phyloP scores from a whole-genome alignment of 176 grass and related monocot genomes.

The Juncus effusus region DNA sequence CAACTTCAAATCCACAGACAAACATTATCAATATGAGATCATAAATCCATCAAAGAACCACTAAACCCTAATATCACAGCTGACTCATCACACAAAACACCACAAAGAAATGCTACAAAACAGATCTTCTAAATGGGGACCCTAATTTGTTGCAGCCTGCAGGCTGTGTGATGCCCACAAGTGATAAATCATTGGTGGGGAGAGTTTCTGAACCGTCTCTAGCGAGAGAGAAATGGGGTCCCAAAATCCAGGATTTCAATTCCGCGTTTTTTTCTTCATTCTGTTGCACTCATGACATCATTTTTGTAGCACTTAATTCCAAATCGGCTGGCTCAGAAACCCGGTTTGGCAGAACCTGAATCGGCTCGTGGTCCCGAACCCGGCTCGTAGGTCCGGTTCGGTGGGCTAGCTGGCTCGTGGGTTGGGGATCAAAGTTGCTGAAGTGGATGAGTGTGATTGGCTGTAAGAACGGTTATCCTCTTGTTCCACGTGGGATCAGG shows the following conservation, averaged over 20 bases:
- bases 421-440: constrained; percentile 16
- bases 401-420: constrained; percentile 16
- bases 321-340: neutral
- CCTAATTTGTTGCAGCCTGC: neutral
- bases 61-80: too few relatives aligned
- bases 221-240: neutral
- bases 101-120: neutral
- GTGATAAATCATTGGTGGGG: constrained; percentile 18
- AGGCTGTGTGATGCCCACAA: neutral
- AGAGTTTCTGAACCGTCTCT: constrained; percentile 1
- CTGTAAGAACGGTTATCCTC: neutral
- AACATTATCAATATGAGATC: too few relatives aligned
- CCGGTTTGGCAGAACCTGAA: neutral
- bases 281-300: constrained; percentile 21
- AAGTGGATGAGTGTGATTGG: constrained; percentile 1
- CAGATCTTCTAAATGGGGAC: neutral
- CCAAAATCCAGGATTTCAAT: constrained; percentile 2
- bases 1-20: too few relatives aligned
- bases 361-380: constrained; percentile 13
- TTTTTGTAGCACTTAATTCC: neutral
- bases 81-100: too few relatives aligned
- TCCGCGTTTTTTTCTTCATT: constrained; percentile 2
- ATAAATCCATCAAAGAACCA: too few relatives aligned
- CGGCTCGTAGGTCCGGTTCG: constrained; percentile 5
- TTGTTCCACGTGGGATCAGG: constrained; percentile 23